A percentile compares a stretch with the other conserved stretches of the same genome.
Conservation (phyloP, 129 eudicot species). For the Ambrosia artemisiifolia region DNA sequence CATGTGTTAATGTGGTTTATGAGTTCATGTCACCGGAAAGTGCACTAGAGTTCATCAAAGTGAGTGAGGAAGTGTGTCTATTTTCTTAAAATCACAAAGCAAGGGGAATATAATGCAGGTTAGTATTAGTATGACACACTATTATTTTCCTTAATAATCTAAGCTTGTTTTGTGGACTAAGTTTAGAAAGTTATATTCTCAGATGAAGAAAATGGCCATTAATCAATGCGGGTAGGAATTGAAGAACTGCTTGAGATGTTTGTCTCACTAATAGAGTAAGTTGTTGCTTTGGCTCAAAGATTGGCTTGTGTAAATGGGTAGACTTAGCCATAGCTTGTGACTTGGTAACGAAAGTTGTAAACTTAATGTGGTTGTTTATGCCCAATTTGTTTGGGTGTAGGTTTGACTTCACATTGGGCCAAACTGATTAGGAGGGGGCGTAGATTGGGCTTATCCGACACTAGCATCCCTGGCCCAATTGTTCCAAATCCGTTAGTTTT, state of each 20-base stretch:
- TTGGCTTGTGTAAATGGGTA: neutral
- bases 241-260: slow-evolving; percentile 41
- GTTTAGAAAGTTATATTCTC: slow-evolving; percentile 11
- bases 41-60: slow-evolving; percentile 53
- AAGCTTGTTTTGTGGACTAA: neutral
- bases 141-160: neutral
- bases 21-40: slow-evolving; percentile 87
- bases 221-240: slow-evolving; percentile 46
- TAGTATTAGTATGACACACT: neutral
- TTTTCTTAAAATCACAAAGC: slow-evolving; percentile 71
- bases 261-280: slow-evolving; percentile 25
- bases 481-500: too few species aligned
- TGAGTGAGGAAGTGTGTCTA: slow-evolving; percentile 56
- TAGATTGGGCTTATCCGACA: too few species aligned
- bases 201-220: slow-evolving; percentile 72
- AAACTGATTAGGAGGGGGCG: too few species aligned
- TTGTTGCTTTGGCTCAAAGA: neutral
- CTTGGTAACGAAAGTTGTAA: too few species aligned
- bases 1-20: slow-evolving; percentile 60
- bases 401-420: too few species aligned
- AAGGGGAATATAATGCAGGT: slow-evolving; percentile 66
- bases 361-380: too few species aligned
- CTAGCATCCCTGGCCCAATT: too few species aligned
- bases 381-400: too few species aligned
- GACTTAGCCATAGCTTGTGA: neutral